These are phyloP conservation scores for Nitzschia palea DNA, from an alignment of 108 stramenopile genomes.

Conservation along the genomic window DNA sequence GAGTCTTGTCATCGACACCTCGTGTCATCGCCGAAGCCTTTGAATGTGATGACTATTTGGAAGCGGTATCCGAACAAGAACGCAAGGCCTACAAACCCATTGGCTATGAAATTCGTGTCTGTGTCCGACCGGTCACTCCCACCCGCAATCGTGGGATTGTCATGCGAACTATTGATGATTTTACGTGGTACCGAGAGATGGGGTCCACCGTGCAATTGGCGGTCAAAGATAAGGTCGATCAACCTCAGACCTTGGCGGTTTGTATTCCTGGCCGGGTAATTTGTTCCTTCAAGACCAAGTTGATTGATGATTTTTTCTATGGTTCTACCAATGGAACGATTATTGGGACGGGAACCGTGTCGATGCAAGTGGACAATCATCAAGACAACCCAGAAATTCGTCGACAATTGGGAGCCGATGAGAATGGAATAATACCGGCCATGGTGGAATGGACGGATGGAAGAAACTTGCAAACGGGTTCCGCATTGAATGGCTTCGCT, in stretches of 20 bases:
- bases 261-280: slow-evolving; percentile 5
- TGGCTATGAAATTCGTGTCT: slow-evolving; percentile 17
- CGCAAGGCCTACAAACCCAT: neutral
- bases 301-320: slow-evolving; percentile 16
- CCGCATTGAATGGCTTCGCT: slow-evolving; percentile 4
- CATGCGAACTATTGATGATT: slow-evolving; percentile 17
- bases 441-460: neutral
- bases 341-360: slow-evolving; percentile 1
- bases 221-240: neutral
- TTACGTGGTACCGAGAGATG: neutral
- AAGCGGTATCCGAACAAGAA: slow-evolving; percentile 5
- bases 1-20: slow-evolving; percentile 9
- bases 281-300: slow-evolving; percentile 9
- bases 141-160: slow-evolving; percentile 17
- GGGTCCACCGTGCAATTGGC: slow-evolving; percentile 4
- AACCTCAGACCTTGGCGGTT: neutral
- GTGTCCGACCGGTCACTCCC: neutral
- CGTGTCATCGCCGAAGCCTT: slow-evolving; percentile 18
- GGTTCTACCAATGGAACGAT: slow-evolving; percentile 4
- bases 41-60: slow-evolving; percentile 11
- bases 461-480: neutral
- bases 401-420: neutral
- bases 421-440: neutral
- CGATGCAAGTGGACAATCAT: neutral
- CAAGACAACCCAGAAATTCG: neutral